These are phyloP conservation scores for Zasmidium angulare DNA, from an alignment of 2,329 filamentous ascomycete species.

Conservation along the genomic window DNA sequence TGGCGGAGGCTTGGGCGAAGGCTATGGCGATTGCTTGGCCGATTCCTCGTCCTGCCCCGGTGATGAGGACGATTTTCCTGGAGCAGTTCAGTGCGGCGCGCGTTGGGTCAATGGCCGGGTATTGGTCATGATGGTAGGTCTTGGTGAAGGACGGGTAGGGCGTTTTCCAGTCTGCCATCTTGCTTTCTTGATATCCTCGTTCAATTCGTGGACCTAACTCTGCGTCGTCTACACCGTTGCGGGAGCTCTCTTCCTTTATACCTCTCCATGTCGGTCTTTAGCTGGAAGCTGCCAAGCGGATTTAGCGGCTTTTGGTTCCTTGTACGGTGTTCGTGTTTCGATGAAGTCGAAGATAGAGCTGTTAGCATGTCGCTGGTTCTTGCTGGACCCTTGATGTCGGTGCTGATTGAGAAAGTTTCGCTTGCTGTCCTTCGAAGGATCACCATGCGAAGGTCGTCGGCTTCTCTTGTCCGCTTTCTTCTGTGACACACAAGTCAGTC, in stretches of 20 bases:
- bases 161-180: neutral
- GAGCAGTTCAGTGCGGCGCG: slow-evolving; percentile 42
- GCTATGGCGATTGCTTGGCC: slow-evolving; percentile 20
- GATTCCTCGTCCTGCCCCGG: slow-evolving; percentile 20
- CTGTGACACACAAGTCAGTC: too few relatives aligned
- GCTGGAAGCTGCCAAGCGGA: slow-evolving; percentile 5
- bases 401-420: neutral
- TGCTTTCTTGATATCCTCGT: neutral
- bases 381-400: neutral
- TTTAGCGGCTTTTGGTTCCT: slow-evolving; percentile 1
- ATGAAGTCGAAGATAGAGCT: too few relatives aligned
- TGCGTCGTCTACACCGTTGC: too few relatives aligned
- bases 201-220: too few relatives aligned
- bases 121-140: slow-evolving; percentile 38
- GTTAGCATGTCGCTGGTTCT: too few relatives aligned
- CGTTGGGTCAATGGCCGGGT: slow-evolving; percentile 41
- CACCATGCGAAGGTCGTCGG: too few relatives aligned
- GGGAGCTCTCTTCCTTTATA: neutral
- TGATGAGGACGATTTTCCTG: slow-evolving; percentile 40
- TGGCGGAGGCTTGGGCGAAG: slow-evolving; percentile 19
- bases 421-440: too few relatives aligned
- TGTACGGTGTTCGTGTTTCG: neutral
- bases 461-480: too few relatives aligned
- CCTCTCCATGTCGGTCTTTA: neutral
- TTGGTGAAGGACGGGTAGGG: slow-evolving; percentile 37